phyloP scores from a whole-genome alignment of 768 basidiomycete species.

The Lactifluus echinatus region DNA sequence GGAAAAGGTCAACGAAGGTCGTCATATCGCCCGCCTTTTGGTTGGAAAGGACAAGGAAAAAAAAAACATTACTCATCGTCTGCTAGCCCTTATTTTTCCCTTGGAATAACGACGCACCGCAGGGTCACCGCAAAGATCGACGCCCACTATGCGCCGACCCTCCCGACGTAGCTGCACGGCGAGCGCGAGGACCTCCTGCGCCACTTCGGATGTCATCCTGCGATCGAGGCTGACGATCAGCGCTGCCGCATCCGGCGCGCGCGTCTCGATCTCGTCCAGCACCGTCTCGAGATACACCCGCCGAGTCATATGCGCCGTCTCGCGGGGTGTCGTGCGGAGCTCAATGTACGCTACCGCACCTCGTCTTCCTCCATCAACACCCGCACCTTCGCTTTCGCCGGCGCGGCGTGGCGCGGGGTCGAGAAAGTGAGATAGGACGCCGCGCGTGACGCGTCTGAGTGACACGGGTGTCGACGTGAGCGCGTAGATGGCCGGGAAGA shows the following conservation, averaged over 20 bases:
- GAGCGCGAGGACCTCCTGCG: slow-evolving; percentile 48
- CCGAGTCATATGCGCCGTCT: slow-evolving; percentile 48
- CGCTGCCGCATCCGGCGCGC: slow-evolving; percentile 39
- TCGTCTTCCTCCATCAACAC: neutral
- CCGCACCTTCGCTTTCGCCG: no score
- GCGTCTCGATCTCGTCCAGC: slow-evolving; percentile 54
- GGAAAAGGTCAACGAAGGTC: slow-evolving; percentile 43
- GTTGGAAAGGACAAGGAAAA: neutral
- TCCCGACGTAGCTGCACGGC: slow-evolving; percentile 45
- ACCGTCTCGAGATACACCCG: slow-evolving; percentile 57
- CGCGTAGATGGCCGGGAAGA: slow-evolving; percentile 75
- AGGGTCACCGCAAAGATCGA: slow-evolving; percentile 80
- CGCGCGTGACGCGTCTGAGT: slow-evolving; percentile 47
- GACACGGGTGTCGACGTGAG: slow-evolving; percentile 54
- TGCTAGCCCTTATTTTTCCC: no score
- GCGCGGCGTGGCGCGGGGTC: slow-evolving; percentile 26
- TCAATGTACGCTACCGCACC: slow-evolving; percentile 67
- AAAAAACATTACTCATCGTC: no score
- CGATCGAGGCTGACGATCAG: slow-evolving; percentile 74
- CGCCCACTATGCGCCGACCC: slow-evolving; percentile 60
- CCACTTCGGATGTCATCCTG: slow-evolving; percentile 44
- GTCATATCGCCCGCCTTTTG: slow-evolving; percentile 46
- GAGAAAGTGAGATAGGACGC: slow-evolving; percentile 61
- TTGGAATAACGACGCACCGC: slow-evolving; percentile 25
- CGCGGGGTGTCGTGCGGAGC: slow-evolving; percentile 71